Evolutionary conservation across 345 rosid genomes (phyloP).

Genomic region (Populus simonii): DNA sequence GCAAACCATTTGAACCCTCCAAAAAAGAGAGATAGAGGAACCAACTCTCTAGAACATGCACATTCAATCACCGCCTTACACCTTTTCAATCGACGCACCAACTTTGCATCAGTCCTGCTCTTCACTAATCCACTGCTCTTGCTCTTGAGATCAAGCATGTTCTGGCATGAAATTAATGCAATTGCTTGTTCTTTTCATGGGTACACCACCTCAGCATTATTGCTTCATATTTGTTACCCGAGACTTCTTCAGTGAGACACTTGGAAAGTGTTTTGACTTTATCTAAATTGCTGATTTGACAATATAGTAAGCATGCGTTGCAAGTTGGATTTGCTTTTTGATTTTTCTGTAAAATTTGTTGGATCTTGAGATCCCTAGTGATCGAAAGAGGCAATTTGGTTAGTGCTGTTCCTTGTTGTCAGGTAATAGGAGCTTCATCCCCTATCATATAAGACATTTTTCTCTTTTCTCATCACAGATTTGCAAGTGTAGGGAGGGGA

Average conservation of each 20-base stretch:
- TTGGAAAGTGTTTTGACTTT: slow-evolving; percentile 11
- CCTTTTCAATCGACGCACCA: background rate
- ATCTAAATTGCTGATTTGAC: slow-evolving; percentile 9
- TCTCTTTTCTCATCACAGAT: background rate
- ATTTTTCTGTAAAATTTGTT: slow-evolving; percentile 11
- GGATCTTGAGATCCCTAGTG: slow-evolving; percentile 12
- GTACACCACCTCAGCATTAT: slow-evolving; percentile 3
- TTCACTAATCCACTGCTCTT: slow-evolving; percentile 5
- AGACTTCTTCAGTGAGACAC: slow-evolving; percentile 7
- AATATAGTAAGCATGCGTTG: slow-evolving; percentile 5
- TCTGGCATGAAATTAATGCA: slow-evolving; percentile 4
- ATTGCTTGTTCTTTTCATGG: slow-evolving; percentile 27
- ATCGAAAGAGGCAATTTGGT: slow-evolving; percentile 4
- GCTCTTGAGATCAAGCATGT: background rate
- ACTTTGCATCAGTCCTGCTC: background rate
- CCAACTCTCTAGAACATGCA: background rate
- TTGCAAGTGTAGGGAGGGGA: slow-evolving; percentile 18
- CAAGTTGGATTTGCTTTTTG: slow-evolving; percentile 18
- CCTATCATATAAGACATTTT: background rate
- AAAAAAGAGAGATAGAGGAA: background rate
- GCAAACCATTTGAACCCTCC: background rate
- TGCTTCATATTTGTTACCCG: slow-evolving; percentile 2
- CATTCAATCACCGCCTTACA: background rate
- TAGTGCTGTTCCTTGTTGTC: slow-evolving; percentile 5
- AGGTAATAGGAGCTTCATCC: slow-evolving; percentile 1